phyloP scores from a whole-genome alignment of 495 filamentous ascomycete species.

The Patellaria atrata region DNA sequence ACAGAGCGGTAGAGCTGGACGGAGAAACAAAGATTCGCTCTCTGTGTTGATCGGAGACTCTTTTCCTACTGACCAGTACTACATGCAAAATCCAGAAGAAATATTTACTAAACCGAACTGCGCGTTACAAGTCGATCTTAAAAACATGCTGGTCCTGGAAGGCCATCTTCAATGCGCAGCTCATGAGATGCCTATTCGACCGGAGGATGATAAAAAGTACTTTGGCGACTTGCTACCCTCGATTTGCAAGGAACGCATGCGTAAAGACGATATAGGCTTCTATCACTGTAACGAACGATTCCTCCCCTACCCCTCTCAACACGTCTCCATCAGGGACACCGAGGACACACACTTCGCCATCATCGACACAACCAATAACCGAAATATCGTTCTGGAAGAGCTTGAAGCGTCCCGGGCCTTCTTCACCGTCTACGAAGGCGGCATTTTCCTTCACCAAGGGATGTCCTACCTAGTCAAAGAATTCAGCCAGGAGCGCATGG shows the following conservation, averaged over 20 bases:
- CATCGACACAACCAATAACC: constrained; percentile 69
- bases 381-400: constrained; percentile 81
- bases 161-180: constrained; percentile 94
- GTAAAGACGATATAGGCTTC: constrained; percentile 61
- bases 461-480: constrained; percentile 82
- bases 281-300: constrained; percentile 85
- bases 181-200: constrained; percentile 80
- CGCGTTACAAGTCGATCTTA: constrained; percentile 76
- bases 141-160: constrained; percentile 80
- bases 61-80: constrained; percentile 87
- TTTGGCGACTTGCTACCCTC: constrained; percentile 62
- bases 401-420: constrained; percentile 90
- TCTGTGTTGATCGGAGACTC: constrained; percentile 84
- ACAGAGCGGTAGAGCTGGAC: constrained; percentile 85
- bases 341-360: constrained; percentile 90
- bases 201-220: constrained; percentile 59
- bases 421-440: constrained; percentile 94
- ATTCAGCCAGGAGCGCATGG: constrained; percentile 59
- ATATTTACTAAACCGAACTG: constrained; percentile 90
- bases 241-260: constrained; percentile 60
- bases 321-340: constrained; percentile 80
- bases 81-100: constrained; percentile 92
- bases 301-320: constrained; percentile 65
- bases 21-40: constrained; percentile 86
- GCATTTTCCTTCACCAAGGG: constrained; percentile 94